These are phyloP conservation scores for Fusarium chuoi DNA, from an alignment of 2,329 filamentous ascomycete genomes.

Conservation along the genomic window DNA sequence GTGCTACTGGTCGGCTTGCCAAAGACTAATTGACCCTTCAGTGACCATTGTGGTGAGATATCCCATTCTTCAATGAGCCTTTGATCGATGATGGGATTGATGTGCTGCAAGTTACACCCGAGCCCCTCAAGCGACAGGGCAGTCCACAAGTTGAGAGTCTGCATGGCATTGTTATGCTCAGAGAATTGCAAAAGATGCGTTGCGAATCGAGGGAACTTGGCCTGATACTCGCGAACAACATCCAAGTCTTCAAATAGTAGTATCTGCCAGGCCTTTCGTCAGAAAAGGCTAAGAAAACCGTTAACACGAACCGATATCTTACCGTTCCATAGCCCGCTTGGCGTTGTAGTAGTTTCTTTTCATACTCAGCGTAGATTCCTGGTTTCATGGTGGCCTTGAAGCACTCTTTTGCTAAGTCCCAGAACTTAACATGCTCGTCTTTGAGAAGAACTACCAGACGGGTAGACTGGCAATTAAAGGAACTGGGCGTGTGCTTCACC, in stretches of 20 bases:
- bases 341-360: conserved; percentile 12
- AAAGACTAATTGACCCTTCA: conserved; percentile 27
- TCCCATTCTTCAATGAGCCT: conserved; percentile 14
- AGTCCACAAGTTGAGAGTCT: conserved; percentile 22
- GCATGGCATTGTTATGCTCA: conserved; percentile 26
- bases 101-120: conserved; percentile 22
- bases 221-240: conserved; percentile 9
- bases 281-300: too few species aligned
- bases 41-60: conserved; percentile 18
- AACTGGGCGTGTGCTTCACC: conserved; percentile 14
- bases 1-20: background rate
- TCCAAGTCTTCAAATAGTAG: conserved; percentile 24
- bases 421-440: conserved; percentile 14
- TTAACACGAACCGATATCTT: background rate
- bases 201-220: background rate
- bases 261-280: background rate
- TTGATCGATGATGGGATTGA: conserved; percentile 22
- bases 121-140: conserved; percentile 11
- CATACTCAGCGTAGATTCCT: background rate
- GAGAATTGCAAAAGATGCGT: conserved; percentile 19
- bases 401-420: conserved; percentile 14
- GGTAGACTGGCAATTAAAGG: conserved; percentile 24
- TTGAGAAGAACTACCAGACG: conserved; percentile 10
- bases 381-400: conserved; percentile 11
- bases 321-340: conserved; percentile 10